Conservation (phyloP, 257 asterid species). For the Plectranthus barbatus region DNA sequence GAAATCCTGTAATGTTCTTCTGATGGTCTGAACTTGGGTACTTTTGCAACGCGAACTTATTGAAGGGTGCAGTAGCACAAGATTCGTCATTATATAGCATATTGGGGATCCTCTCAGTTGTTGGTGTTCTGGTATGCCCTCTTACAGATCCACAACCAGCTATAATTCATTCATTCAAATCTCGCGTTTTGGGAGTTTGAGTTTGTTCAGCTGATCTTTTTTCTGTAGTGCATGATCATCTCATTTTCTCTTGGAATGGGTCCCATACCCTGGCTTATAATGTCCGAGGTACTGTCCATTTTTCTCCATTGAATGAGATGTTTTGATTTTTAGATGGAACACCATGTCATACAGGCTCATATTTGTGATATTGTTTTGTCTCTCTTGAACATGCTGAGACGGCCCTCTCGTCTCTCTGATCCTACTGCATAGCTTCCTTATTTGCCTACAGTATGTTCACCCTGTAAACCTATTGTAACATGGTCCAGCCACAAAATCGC, state of each 20-base stretch:
- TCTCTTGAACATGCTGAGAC: too few relatives aligned
- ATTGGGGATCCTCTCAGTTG: constrained; percentile 61
- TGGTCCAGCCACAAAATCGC: not conserved
- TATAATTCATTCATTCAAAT: not conserved
- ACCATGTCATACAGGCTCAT: too few relatives aligned
- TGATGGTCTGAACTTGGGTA: not conserved
- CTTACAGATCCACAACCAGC: not conserved
- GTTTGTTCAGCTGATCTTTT: constrained; percentile 4
- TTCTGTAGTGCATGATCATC: constrained; percentile 34
- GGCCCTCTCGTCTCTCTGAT: too few relatives aligned
- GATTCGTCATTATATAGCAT: constrained; percentile 43
- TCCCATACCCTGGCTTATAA: constrained; percentile 62
- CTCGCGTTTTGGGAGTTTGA: not conserved
- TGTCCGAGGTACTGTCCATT: constrained; percentile 54
- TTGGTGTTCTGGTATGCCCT: constrained; percentile 51
- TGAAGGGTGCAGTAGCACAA: constrained; percentile 39
- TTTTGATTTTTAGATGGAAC: not conserved
- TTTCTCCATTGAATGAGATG: not conserved
- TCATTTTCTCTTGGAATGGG: constrained; percentile 72
- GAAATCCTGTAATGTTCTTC: not conserved
- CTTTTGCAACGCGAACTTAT: constrained; percentile 3
- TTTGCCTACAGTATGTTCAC: too few relatives aligned
- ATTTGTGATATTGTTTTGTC: too few relatives aligned
- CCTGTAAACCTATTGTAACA: not conserved
- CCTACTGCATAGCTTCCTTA: not conserved